phyloP scores from a whole-genome alignment of 176 grass and related monocot species.

The Raddia distichophylla region DNA sequence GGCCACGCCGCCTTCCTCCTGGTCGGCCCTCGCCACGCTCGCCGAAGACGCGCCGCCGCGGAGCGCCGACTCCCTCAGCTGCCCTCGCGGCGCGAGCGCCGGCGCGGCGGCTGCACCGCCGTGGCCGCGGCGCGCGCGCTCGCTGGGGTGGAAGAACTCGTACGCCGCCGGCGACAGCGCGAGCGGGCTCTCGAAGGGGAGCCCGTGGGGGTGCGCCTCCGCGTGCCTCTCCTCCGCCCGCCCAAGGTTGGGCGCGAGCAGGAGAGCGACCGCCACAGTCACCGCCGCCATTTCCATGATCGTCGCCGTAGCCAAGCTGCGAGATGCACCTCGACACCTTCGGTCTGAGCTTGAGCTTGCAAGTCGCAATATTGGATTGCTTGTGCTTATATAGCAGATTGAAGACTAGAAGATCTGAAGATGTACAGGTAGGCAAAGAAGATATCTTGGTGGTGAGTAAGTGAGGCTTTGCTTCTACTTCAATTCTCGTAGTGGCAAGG shows the following conservation, averaged over 20 bases:
- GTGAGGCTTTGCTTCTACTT: constrained; percentile 68
- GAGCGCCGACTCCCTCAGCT: constrained; percentile 45
- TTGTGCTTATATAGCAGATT: constrained; percentile 46
- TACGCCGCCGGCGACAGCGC: constrained; percentile 65
- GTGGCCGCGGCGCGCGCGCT: constrained; percentile 3
- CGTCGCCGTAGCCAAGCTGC: constrained; percentile 22
- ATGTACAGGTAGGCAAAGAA: constrained; percentile 34
- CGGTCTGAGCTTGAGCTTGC: neutral
- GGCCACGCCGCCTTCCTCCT: constrained; percentile 52
- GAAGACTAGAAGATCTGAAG: constrained; percentile 37
- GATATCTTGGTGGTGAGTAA: neutral
- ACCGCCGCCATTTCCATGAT: constrained; percentile 25
- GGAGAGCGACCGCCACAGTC: constrained; percentile 38
- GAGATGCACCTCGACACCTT: neutral
- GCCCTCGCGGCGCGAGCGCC: constrained; percentile 28
- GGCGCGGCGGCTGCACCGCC: neutral
- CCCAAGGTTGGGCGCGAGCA: constrained; percentile 41
- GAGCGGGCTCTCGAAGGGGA: constrained; percentile 82
- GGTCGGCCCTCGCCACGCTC: constrained; percentile 63
- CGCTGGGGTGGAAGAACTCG: constrained; percentile 81
- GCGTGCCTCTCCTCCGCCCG: constrained; percentile 45
- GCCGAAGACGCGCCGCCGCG: constrained; percentile 36
- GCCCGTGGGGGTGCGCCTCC: constrained; percentile 64
- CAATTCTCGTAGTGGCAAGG: constrained; percentile 51
- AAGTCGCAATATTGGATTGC: constrained; percentile 31